Base-by-base conservation (phyloP, 1,284 basidiomycete genomes). In the Fomitopsis schrenkii region DNA sequence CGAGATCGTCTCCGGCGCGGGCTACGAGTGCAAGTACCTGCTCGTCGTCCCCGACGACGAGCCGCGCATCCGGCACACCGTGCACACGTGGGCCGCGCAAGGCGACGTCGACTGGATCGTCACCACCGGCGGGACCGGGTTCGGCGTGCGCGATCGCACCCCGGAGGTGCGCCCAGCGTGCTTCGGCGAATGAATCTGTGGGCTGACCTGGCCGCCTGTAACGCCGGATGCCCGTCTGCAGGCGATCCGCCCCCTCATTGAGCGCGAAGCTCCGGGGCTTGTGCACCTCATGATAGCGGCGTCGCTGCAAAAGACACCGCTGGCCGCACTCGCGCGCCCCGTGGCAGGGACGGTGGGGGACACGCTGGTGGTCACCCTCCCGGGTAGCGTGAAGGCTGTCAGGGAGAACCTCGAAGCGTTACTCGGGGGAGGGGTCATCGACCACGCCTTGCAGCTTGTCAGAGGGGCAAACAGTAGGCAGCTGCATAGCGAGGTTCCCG, bases 81-180 rank as follows among this genome's bases (percentile, higher is more conserved):
- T 93, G 12, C 74, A 72, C 56, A 68, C 69, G 9, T 87, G 84
- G 80, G 77, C 74, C 44, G 70, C 74, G 3, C 69, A 76, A 2
- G 77, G 74, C 4, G 69, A 77, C 17, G 72, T 86, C n/a, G 87
- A 92, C 70, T 86, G 85, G 82, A 80, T 93, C 63, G 77, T 95
- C 61, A 93, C 92, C 4, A 91, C 90, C 0, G 94, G 94, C 10
- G 94, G 94, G 2, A 96, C 94, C 0, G 94, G 94, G 5, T 94
- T 95, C 69, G 90, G 93, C 2, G 77, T 83, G 38, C 78, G 89
- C 62, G 94, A 95, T 73, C 75, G 79, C 42, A 95, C 93, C 5
- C 93, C 93, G 44, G 92, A 95, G 80, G 93, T 91, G 67, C 57
- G 59, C 55, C 28, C 22, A 8, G 28, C 33, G 46, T 12, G 22